phyloP scores from a whole-genome alignment of 2,329 filamentous ascomycete species.

The Tetracladium maxilliforme region DNA sequence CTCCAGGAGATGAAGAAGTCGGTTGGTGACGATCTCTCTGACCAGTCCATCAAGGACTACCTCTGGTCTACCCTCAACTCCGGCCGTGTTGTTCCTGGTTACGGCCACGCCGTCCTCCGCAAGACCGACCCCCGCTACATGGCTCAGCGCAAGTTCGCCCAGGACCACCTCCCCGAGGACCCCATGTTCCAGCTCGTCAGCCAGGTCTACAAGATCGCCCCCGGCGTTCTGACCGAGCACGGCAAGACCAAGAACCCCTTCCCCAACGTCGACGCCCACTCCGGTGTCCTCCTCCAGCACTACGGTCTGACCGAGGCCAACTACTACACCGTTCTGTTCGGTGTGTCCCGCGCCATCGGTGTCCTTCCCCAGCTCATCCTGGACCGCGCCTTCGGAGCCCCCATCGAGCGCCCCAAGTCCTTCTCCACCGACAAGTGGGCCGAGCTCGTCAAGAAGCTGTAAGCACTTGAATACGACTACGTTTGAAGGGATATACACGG shows the following conservation, averaged over 20 bases:
- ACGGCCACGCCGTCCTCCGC: slow-evolving; percentile 96
- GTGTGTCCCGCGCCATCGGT: slow-evolving; percentile 94
- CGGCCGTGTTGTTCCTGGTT: slow-evolving; percentile 93
- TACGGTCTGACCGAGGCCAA: slow-evolving; percentile 97
- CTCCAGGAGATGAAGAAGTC: slow-evolving; percentile 97
- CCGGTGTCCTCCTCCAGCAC: slow-evolving; percentile 97
- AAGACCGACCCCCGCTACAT: slow-evolving; percentile 99
- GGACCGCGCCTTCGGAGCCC: slow-evolving; percentile 90
- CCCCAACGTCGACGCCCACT: slow-evolving; percentile 98
- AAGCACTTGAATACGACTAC: slow-evolving; percentile 39
- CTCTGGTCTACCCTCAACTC: slow-evolving; percentile 94
- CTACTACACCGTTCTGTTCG: slow-evolving; percentile 99
- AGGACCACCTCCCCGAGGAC: slow-evolving; percentile 81
- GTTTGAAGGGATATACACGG: too few relatives aligned
- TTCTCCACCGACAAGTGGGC: slow-evolving; percentile 96
- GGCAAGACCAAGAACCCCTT: slow-evolving; percentile 99
- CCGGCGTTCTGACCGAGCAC: slow-evolving; percentile 94
- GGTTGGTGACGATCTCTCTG: slow-evolving; percentile 86
- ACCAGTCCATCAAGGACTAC: slow-evolving; percentile 96
- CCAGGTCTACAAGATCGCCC: slow-evolving; percentile 99
- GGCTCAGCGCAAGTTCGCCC: slow-evolving; percentile 90
- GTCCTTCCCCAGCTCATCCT: slow-evolving; percentile 99
- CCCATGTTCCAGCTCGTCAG: slow-evolving; percentile 99
- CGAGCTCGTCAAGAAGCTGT: slow-evolving; percentile 88
- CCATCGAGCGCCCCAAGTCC: slow-evolving; percentile 97